Conservation (phyloP, 352 stramenopile species). For the Globisporangium camurandrum region DNA sequence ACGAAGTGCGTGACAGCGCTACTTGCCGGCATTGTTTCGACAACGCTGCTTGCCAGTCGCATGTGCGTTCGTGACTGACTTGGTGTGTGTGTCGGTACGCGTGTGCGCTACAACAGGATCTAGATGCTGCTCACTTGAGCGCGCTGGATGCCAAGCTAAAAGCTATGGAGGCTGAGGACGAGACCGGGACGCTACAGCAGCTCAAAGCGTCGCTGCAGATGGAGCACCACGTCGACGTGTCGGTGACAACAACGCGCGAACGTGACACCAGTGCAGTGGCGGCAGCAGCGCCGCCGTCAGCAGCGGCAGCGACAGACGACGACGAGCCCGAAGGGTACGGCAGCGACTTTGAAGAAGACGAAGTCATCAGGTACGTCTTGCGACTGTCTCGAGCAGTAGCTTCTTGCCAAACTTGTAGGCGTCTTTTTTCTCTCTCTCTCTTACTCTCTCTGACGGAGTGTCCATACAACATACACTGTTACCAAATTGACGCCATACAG, state of each 20-base stretch:
- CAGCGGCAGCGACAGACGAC: background rate
- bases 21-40: background rate
- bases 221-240: slow-evolving; percentile 43
- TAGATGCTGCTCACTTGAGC: slow-evolving; percentile 45
- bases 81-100: no score
- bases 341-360: slow-evolving; percentile 81
- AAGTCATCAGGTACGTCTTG: slow-evolving; percentile 50
- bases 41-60: background rate
- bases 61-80: background rate
- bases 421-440: background rate
- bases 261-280: background rate
- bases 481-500: no score
- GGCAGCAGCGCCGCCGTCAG: background rate
- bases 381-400: background rate
- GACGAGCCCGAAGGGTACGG: slow-evolving; percentile 56
- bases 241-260: slow-evolving; percentile 16
- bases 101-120: slow-evolving; percentile 23
- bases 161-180: slow-evolving; percentile 79
- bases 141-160: slow-evolving; percentile 73
- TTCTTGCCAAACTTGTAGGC: background rate
- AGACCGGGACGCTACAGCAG: slow-evolving; percentile 68
- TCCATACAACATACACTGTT: no score
- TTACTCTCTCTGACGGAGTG: no score
- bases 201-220: slow-evolving; percentile 65
- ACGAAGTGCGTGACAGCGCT: slow-evolving; percentile 24